Conservation (phyloP, 495 filamentous ascomycete species). For the Talaromyces proteolyticus region DNA sequence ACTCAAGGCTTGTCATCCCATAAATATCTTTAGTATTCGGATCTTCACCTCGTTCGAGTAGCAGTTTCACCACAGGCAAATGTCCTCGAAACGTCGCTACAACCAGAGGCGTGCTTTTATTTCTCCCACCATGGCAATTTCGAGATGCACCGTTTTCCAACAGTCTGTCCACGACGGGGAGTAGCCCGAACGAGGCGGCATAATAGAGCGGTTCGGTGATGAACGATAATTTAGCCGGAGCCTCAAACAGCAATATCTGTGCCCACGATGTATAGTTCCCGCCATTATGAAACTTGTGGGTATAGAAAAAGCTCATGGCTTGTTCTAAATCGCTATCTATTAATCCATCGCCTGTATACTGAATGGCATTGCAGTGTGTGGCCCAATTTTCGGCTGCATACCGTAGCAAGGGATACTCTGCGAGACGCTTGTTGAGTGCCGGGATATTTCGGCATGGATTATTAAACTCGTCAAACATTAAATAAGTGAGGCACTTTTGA, state of each 20-base stretch:
- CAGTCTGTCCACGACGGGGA: not conserved
- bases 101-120: not conserved
- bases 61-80: not conserved
- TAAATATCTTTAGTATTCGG: not conserved
- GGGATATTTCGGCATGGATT: not conserved
- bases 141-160: not conserved
- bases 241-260: not conserved
- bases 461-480: not conserved
- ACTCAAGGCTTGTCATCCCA: not conserved
- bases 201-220: not conserved
- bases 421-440: not conserved
- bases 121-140: not conserved
- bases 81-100: not conserved
- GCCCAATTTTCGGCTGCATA: not conserved
- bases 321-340: not conserved
- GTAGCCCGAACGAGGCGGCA: not conserved
- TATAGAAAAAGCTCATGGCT: not conserved
- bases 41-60: not conserved
- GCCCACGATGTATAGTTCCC: not conserved
- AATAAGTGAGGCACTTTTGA: not conserved
- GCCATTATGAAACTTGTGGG: not conserved
- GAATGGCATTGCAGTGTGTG: not conserved
- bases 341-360: not conserved
- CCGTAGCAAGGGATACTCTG: not conserved
- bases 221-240: not conserved